Conservation (phyloP, 805 yeast species). For the Pichia cabralensis region DNA sequence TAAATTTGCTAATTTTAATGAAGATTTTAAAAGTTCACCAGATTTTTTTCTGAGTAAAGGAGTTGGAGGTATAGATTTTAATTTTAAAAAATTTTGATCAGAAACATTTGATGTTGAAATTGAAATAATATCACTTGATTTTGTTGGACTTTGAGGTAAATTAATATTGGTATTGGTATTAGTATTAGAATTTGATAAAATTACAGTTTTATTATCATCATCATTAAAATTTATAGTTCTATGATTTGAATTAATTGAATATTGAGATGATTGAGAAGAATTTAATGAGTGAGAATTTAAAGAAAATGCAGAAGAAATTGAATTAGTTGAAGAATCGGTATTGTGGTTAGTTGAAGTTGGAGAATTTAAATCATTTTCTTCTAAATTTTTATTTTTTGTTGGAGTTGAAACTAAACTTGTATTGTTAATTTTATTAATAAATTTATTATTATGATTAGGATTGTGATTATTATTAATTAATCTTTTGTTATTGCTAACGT, state of each 20-base stretch:
- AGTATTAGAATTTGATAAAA: conserved; percentile 6
- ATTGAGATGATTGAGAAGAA: conserved; percentile 5
- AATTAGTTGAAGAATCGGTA: neutral
- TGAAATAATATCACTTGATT: neutral
- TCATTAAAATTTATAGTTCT: conserved; percentile 10
- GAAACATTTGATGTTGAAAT: neutral
- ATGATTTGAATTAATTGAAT: conserved; percentile 4
- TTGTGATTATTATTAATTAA: neutral
- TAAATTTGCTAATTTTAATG: conserved; percentile 36
- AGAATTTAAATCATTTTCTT: neutral
- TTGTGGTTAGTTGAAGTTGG: neutral
- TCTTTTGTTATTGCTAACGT: neutral
- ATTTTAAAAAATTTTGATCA: no score
- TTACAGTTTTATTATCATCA: conserved; percentile 21
- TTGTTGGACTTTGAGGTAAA: neutral
- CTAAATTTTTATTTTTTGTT: neutral
- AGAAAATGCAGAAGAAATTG: no score
- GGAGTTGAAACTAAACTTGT: no score
- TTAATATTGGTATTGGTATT: neutral
- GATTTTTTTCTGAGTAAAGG: conserved; percentile 39
- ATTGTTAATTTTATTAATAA: neutral
- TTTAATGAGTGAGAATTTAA: conserved; percentile 15
- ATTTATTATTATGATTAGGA: neutral
- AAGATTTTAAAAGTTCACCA: conserved; percentile 40
- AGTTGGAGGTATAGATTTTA: neutral